phyloP scores from a whole-genome alignment of 345 rosid genomes.

The Camelina laxa region DNA sequence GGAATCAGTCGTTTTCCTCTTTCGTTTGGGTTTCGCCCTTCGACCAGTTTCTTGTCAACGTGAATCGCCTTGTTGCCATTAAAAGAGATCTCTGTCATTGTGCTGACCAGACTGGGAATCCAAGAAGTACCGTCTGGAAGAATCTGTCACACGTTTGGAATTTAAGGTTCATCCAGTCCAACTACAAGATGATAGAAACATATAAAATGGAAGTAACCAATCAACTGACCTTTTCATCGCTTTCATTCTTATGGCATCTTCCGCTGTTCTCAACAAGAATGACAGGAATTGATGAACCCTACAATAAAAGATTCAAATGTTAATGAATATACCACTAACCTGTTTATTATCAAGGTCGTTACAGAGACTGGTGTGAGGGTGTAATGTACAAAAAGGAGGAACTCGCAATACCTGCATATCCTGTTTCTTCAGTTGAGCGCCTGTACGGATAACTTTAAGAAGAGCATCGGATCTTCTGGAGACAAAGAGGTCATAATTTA shows the following conservation, averaged over 20 bases:
- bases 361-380: background rate
- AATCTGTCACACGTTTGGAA: constrained; percentile 45
- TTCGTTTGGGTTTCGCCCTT: constrained; percentile 61
- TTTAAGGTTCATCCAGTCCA: too few relatives aligned
- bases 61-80: constrained; percentile 50
- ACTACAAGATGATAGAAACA: background rate
- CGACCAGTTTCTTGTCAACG: constrained; percentile 62
- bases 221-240: constrained; percentile 60
- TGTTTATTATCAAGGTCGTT: background rate
- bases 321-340: constrained; percentile 5
- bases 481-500: constrained; percentile 67
- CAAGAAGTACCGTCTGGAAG: constrained; percentile 59
- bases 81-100: constrained; percentile 52
- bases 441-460: constrained; percentile 56
- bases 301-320: constrained; percentile 11
- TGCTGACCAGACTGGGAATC: constrained; percentile 56
- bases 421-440: constrained; percentile 59
- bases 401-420: constrained; percentile 49
- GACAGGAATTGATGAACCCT: constrained; percentile 53
- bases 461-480: constrained; percentile 76
- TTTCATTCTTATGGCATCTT: constrained; percentile 62
- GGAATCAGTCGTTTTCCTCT: constrained; percentile 59
- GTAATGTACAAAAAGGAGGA: background rate
- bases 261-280: constrained; percentile 67
- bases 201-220: constrained; percentile 16